Evolutionary conservation across 495 filamentous ascomycete genomes (phyloP).

Genomic region (Xylaria cubensis): DNA sequence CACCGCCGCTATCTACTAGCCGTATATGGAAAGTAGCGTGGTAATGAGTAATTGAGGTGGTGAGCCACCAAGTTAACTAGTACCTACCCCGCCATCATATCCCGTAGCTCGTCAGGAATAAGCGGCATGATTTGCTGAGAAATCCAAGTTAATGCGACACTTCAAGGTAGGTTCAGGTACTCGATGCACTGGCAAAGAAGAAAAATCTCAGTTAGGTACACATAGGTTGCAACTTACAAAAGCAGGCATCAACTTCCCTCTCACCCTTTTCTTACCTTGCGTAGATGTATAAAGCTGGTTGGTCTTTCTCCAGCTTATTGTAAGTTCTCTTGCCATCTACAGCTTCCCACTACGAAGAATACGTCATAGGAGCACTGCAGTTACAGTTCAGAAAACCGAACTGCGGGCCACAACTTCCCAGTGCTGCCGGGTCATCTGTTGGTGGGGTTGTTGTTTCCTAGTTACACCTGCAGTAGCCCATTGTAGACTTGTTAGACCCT

Average conservation of each 20-base stretch:
- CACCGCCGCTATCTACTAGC: not conserved
- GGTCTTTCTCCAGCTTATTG: not conserved
- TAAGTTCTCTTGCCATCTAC: not conserved
- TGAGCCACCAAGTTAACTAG: not conserved
- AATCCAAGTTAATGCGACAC: conserved; percentile 28
- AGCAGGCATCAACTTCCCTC: not conserved
- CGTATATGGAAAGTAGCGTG: conserved; percentile 2
- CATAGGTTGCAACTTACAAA: not conserved
- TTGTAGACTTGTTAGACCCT: not conserved
- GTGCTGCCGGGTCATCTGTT: not conserved
- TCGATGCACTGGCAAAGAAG: not conserved
- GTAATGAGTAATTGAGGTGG: not conserved
- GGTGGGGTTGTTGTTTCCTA: conserved; percentile 12
- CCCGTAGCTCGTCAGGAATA: conserved; percentile 25
- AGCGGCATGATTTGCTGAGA: conserved; percentile 37
- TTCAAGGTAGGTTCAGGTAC: not conserved
- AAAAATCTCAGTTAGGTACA: not conserved
- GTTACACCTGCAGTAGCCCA: no score
- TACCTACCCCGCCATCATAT: conserved; percentile 18
- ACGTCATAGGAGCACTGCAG: conserved; percentile 14
- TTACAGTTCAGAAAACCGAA: not conserved
- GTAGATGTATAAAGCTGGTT: not conserved
- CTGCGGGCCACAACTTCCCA: not conserved
- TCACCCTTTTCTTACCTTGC: not conserved
- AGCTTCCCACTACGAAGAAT: conserved; percentile 6